Conservation (phyloP, 1,139 yeast species). For the Hansenula anomala region DNA sequence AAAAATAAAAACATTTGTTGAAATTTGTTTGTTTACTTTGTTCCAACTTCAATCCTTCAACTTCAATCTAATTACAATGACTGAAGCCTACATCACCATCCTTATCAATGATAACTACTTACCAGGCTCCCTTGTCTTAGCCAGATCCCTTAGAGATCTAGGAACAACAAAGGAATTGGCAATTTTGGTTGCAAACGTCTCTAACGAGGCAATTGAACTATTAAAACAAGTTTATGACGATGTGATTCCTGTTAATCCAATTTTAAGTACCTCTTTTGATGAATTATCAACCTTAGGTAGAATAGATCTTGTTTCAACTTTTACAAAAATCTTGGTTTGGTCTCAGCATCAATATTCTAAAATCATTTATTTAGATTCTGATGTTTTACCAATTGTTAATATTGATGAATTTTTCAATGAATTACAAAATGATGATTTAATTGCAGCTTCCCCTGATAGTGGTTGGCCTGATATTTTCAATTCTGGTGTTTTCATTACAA, state of each 20-base stretch:
- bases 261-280: constrained; percentile 24
- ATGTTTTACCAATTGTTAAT: constrained; percentile 59
- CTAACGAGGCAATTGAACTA: constrained; percentile 18
- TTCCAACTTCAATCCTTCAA: too few species aligned
- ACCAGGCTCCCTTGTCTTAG: constrained; percentile 72
- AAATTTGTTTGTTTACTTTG: too few species aligned
- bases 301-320: constrained; percentile 66
- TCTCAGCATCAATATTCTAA: constrained; percentile 49
- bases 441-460: constrained; percentile 77
- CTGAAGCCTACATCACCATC: constrained; percentile 12
- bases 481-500: constrained; percentile 72
- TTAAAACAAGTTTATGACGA: constrained; percentile 23
- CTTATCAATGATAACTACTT: constrained; percentile 36
- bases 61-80: constrained; percentile 6
- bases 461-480: constrained; percentile 97
- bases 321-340: constrained; percentile 76
- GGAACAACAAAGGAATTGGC: constrained; percentile 13
- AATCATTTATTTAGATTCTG: constrained; percentile 77
- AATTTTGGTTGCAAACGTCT: constrained; percentile 17
- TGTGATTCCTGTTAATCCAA: constrained; percentile 27
- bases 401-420: constrained; percentile 37
- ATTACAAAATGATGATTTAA: constrained; percentile 25
- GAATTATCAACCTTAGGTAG: constrained; percentile 50
- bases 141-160: constrained; percentile 30
- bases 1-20: too few species aligned